Percentiles rank a stretch among this genome's conserved stretches.
phyloP scores from a whole-genome alignment of 805 yeast species.

The Blastobotrys americana region DNA sequence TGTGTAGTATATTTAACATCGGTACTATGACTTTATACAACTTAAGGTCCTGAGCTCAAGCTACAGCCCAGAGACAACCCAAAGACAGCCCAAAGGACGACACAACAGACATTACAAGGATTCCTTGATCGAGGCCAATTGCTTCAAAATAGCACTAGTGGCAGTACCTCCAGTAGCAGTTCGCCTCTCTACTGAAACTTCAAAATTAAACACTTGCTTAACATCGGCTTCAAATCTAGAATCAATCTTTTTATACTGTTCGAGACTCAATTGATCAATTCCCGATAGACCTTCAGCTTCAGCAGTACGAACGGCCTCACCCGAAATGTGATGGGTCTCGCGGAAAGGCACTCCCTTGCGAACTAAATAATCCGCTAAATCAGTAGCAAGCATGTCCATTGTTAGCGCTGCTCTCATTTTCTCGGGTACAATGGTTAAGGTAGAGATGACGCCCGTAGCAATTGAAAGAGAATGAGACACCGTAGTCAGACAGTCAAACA shows the following conservation, averaged over 20 bases:
- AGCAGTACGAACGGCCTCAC: conserved; percentile 90
- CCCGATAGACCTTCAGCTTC: conserved; percentile 73
- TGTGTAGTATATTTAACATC: too few species aligned
- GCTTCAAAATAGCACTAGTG: conserved; percentile 75
- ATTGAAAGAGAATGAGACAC: conserved; percentile 90
- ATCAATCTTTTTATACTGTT: conserved; percentile 76
- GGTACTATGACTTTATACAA: too few species aligned
- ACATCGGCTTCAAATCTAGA: conserved; percentile 75
- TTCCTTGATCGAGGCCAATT: conserved; percentile 38
- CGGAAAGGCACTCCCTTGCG: conserved; percentile 98
- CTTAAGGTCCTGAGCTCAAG: too few species aligned
- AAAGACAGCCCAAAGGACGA: too few species aligned
- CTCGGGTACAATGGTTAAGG: conserved; percentile 62
- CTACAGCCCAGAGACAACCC: too few species aligned
- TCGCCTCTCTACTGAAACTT: conserved; percentile 92
- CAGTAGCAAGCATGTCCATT: conserved; percentile 99
- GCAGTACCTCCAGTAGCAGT: conserved; percentile 97
- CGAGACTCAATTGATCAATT: conserved; percentile 73
- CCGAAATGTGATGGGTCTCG: conserved; percentile 98
- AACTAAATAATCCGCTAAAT: conserved; percentile 93
- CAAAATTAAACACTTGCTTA: conserved; percentile 79
- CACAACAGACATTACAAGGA: too few species aligned
- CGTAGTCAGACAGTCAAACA: conserved; percentile 82
- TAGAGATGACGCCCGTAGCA: conserved; percentile 94
- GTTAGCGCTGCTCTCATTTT: conserved; percentile 85